These are phyloP conservation scores for Desmodesmus armatus DNA, from an alignment of 139 green algal genomes.

Conservation along the genomic window DNA sequence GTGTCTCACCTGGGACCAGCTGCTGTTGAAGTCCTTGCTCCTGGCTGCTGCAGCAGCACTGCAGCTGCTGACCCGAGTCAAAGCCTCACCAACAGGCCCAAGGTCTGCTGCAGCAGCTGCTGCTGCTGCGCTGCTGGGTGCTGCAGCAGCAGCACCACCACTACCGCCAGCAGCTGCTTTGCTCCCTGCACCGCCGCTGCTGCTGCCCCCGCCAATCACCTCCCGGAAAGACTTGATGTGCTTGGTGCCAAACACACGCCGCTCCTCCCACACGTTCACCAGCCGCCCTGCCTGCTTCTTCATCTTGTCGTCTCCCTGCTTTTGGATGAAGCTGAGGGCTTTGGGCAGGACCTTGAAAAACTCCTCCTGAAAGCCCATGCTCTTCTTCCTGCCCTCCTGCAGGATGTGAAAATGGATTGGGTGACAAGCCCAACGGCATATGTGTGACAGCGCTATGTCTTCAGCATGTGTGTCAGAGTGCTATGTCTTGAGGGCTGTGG, in stretches of 20 bases:
- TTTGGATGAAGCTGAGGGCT: slow-evolving; percentile 4
- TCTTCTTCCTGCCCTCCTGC: slow-evolving; percentile 77
- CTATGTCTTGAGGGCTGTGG: too few species aligned
- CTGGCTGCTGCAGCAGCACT: neutral
- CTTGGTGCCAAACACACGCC: slow-evolving; percentile 55
- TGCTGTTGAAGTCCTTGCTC: slow-evolving; percentile 32
- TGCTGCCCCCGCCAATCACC: neutral
- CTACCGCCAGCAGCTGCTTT: neutral
- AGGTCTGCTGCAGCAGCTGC: slow-evolving; percentile 3
- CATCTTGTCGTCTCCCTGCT: slow-evolving; percentile 44
- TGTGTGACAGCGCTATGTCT: too few species aligned
- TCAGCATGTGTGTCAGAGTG: too few species aligned
- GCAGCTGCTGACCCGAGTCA: neutral
- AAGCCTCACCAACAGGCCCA: slow-evolving; percentile 24
- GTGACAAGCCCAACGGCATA: too few species aligned
- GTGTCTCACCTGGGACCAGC: slow-evolving; percentile 35
- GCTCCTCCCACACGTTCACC: slow-evolving; percentile 58
- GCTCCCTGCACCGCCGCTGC: too few species aligned
- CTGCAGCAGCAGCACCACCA: neutral
- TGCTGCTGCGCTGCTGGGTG: neutral
- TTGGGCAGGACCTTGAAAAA: slow-evolving; percentile 66
- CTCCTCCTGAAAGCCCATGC: slow-evolving; percentile 71
- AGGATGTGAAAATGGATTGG: too few species aligned
- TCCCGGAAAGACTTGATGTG: slow-evolving; percentile 55
- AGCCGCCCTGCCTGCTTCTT: slow-evolving; percentile 18